phyloP scores from a whole-genome alignment of 106 monocot species.

The Dioscorea dumetorum region DNA sequence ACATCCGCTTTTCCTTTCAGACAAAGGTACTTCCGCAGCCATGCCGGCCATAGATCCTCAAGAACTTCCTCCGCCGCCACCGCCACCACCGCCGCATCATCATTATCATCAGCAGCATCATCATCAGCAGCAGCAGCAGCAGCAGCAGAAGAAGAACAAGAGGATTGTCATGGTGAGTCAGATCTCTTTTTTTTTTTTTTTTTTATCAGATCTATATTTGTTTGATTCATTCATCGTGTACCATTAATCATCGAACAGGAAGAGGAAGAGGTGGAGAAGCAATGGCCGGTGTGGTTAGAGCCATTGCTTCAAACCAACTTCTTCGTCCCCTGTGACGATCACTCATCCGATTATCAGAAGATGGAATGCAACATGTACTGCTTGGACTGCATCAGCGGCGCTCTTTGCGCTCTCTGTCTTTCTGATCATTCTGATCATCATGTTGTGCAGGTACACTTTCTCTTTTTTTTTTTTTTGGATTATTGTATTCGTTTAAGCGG shows the following conservation, averaged over 20 bases:
- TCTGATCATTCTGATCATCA: constrained; percentile 41
- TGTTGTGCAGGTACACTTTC: constrained; percentile 49
- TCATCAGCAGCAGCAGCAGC: too few relatives aligned
- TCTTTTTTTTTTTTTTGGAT: neutral
- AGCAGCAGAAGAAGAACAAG: constrained; percentile 10
- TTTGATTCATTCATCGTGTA: too few relatives aligned
- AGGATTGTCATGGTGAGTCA: constrained; percentile 20
- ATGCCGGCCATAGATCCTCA: constrained; percentile 13
- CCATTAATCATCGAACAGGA: constrained; percentile 2
- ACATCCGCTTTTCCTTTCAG: neutral
- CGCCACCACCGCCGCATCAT: too few relatives aligned
- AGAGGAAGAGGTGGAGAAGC: constrained; percentile 7
- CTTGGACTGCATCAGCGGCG: constrained; percentile 68
- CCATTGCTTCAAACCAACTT: constrained; percentile 58
- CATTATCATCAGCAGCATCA: too few relatives aligned
- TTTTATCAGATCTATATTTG: neutral
- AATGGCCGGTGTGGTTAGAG: constrained; percentile 77
- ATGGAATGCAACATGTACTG: constrained; percentile 91
- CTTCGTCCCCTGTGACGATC: constrained; percentile 74
- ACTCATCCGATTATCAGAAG: constrained; percentile 62
- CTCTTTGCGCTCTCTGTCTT: constrained; percentile 75
- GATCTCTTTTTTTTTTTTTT: neutral
- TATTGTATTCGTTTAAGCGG: too few relatives aligned
- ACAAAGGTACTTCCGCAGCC: neutral
- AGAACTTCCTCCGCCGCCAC: neutral